Conservation (phyloP, 1,284 basidiomycete genomes). For the Bjerkandera adusta region DNA sequence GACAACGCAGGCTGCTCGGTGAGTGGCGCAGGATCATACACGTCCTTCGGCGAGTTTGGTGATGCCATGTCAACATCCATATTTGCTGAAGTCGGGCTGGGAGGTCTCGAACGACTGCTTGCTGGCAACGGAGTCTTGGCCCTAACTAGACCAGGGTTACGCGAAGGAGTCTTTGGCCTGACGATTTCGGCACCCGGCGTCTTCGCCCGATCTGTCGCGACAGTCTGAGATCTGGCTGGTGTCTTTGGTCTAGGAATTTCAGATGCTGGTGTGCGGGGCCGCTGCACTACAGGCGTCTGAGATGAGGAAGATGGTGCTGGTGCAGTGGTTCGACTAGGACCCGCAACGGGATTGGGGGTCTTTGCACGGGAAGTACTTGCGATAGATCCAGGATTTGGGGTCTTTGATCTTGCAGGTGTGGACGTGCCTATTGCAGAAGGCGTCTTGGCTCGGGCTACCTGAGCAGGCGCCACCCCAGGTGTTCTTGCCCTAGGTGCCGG, state of each 20-base stretch:
- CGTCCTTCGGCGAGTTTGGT: no score
- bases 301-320: no score
- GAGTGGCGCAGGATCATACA: no score
- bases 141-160: neutral
- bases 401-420: neutral
- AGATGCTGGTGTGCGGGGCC: no score
- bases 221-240: neutral
- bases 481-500: neutral
- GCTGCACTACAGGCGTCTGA: no score
- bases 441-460: neutral
- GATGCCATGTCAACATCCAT: no score
- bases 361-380: neutral
- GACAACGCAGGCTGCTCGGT: no score
- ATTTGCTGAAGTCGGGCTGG: no score
- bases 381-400: neutral
- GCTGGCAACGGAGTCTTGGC: neutral
- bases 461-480: neutral
- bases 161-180: constrained; percentile 6
- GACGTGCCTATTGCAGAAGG: neutral
- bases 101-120: neutral
- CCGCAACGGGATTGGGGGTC: neutral
- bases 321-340: neutral
- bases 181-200: neutral
- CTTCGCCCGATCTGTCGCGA: neutral
- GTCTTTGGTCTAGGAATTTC: neutral